A percentile compares a stretch with the other conserved stretches of the same genome.
Conservation (phyloP, 805 yeast genomes). For the Saturnispora hagleri region DNA sequence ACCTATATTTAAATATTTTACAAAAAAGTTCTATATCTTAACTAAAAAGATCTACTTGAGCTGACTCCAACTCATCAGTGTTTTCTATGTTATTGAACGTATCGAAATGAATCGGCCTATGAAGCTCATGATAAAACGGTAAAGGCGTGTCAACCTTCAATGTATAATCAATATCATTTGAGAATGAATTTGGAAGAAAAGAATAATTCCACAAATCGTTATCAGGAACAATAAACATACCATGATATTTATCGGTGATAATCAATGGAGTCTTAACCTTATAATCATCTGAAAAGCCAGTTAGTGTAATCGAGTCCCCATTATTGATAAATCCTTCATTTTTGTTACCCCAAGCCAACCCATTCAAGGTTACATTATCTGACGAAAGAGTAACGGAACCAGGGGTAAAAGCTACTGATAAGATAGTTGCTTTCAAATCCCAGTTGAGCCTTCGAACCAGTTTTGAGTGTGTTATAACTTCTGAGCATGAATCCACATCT, state of each 20-base stretch:
- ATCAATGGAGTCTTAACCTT: conserved; percentile 59
- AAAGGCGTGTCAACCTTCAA: conserved; percentile 73
- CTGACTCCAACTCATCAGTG: conserved; percentile 12
- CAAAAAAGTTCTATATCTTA: not conserved
- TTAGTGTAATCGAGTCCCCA: conserved; percentile 53
- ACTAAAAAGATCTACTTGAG: conserved; percentile 11
- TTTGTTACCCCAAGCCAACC: conserved; percentile 66
- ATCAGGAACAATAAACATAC: conserved; percentile 80
- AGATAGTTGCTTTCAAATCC: conserved; percentile 40
- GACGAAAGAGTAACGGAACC: conserved; percentile 79
- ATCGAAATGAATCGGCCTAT: conserved; percentile 81
- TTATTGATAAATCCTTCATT: conserved; percentile 41
- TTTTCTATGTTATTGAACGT: conserved; percentile 62
- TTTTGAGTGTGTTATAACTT: conserved; percentile 52
- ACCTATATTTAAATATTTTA: not conserved
- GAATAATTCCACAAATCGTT: conserved; percentile 85
- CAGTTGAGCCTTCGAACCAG: conserved; percentile 30
- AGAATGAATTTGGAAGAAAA: conserved; percentile 81
- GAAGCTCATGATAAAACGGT: conserved; percentile 75
- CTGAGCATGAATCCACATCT: conserved; percentile 56
- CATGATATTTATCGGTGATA: conserved; percentile 65
- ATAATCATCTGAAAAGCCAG: conserved; percentile 56
- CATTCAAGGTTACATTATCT: conserved; percentile 50
- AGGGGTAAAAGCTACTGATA: conserved; percentile 65
- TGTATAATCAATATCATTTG: conserved; percentile 45